Percentiles rank a stretch among this genome's conserved stretches.
phyloP scores from a whole-genome alignment of 2,329 filamentous ascomycete genomes.

The Chrysoporthe cubensis region DNA sequence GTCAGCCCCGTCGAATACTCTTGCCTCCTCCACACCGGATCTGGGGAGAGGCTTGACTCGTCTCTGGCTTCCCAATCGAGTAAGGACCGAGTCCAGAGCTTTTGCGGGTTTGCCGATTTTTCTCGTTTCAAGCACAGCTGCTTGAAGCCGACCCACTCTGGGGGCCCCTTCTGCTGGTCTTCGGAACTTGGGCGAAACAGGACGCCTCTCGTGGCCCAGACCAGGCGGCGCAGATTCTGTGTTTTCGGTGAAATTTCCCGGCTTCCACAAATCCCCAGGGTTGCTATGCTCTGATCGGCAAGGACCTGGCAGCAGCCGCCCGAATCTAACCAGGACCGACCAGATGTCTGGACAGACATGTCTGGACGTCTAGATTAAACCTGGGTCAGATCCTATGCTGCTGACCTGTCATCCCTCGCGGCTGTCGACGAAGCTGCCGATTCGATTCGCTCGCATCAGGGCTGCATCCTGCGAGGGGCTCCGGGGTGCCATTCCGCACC shows the following conservation, averaged over 20 bases:
- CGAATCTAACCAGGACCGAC: neutral
- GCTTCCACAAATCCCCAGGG: conserved; percentile 7
- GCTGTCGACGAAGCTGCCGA: conserved; percentile 1
- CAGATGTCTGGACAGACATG: neutral
- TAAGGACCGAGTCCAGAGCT: conserved; percentile 6
- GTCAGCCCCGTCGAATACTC: conserved; percentile 10
- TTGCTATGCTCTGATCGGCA: conserved; percentile 10
- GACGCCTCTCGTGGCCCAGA: conserved; percentile 20
- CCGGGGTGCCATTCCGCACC: conserved; percentile 6
- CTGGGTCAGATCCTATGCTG: neutral
- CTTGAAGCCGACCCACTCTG: neutral
- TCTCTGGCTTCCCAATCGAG: conserved; percentile 23
- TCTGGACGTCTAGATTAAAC: neutral
- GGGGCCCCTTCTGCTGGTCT: conserved; percentile 6
- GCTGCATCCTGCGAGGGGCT: conserved; percentile 7
- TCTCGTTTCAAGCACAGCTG: neutral
- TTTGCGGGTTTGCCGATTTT: neutral
- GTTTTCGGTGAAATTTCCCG: conserved; percentile 19
- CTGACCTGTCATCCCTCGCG: conserved; percentile 8
- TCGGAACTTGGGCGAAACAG: conserved; percentile 31
- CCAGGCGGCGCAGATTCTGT: conserved; percentile 2
- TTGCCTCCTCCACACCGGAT: conserved; percentile 4
- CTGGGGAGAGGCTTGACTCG: conserved; percentile 17
- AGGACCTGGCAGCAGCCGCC: neutral
- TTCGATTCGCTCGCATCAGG: conserved; percentile 2